phyloP scores from a whole-genome alignment of 306 rosid species.

The Luffa aegyptiaca region DNA sequence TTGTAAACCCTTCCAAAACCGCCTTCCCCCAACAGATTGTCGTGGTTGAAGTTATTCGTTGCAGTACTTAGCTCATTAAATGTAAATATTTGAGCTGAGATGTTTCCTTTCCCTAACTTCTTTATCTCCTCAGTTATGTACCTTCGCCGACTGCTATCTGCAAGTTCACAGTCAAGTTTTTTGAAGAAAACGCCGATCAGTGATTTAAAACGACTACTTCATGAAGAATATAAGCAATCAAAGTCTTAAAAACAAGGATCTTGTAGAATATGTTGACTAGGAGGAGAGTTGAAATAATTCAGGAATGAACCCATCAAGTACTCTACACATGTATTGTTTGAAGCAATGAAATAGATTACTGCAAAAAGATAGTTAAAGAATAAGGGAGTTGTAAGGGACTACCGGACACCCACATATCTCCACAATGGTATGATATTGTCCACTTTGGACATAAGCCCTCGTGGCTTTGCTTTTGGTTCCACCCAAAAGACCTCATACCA shows the following conservation, averaged over 20 bases:
- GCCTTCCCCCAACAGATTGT: conserved; percentile 76
- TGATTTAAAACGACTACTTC: neutral
- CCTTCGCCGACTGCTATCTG: conserved; percentile 39
- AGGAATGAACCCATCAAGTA: neutral
- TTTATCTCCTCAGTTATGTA: conserved; percentile 45
- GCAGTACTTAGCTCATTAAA: conserved; percentile 60
- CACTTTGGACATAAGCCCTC: too few relatives aligned
- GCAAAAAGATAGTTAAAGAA: neutral
- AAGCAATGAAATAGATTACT: neutral
- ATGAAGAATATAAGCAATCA: neutral
- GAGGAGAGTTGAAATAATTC: neutral
- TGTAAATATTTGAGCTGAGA: conserved; percentile 39
- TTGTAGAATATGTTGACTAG: neutral
- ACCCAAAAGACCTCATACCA: too few relatives aligned
- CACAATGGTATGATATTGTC: too few relatives aligned
- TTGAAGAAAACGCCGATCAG: neutral
- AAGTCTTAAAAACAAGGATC: neutral
- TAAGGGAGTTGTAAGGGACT: neutral
- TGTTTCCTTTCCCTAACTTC: conserved; percentile 62
- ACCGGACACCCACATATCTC: too few relatives aligned
- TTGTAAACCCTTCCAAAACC: conserved; percentile 85
- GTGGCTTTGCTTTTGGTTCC: too few relatives aligned
- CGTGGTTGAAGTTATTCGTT: conserved; percentile 54
- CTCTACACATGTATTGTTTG: neutral
- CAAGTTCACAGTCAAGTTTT: neutral